Evolutionary conservation across 345 rosid species (phyloP).

Genomic region (Populus pruinosa): DNA sequence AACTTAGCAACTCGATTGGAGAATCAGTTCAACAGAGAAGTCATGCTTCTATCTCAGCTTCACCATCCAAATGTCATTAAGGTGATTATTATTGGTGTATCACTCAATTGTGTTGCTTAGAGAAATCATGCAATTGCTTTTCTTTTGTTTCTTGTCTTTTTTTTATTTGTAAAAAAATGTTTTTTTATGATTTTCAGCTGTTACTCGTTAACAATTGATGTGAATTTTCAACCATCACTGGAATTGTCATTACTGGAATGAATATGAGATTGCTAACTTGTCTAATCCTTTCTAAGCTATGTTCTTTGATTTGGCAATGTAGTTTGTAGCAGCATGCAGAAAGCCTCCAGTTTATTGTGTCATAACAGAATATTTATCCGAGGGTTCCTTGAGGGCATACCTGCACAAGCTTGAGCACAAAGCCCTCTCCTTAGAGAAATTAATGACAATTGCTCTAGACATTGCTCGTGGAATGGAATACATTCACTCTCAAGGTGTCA

Average conservation of each 20-base stretch:
- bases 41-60: constrained; percentile 69
- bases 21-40: constrained; percentile 88
- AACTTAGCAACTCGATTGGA: constrained; percentile 60
- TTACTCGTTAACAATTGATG: not conserved
- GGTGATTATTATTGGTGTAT: constrained; percentile 38
- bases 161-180: no score
- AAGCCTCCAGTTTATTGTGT: constrained; percentile 65
- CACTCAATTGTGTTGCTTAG: not conserved
- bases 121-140: not conserved
- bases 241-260: not conserved
- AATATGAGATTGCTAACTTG: not conserved
- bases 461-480: constrained; percentile 92
- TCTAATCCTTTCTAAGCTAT: not conserved
- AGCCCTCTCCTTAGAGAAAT: constrained; percentile 59
- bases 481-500: constrained; percentile 78
- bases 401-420: constrained; percentile 88
- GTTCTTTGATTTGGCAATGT: constrained; percentile 23
- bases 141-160: not conserved
- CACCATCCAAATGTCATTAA: constrained; percentile 74
- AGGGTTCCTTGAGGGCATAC: constrained; percentile 81
- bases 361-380: constrained; percentile 65
- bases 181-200: not conserved
- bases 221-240: not conserved
- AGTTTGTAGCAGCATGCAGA: constrained; percentile 75
- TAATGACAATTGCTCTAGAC: constrained; percentile 64